A percentile compares a stretch with the other conserved stretches of the same genome.
phyloP scores from a whole-genome alignment of 2,329 filamentous ascomycete genomes.

The Malbranchea cinnamomea region DNA sequence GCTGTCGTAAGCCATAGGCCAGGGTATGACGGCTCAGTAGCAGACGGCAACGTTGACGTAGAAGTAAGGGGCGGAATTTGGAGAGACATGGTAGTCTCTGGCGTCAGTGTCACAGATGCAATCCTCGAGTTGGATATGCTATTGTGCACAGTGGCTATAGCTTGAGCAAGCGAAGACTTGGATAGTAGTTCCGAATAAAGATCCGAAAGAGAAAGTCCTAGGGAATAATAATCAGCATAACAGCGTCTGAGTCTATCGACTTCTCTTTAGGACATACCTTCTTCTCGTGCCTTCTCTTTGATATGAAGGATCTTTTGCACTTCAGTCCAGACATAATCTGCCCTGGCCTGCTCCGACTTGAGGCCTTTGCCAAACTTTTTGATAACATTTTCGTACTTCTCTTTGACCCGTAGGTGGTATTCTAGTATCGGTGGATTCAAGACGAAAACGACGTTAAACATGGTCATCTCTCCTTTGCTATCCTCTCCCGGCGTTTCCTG shows the following conservation, averaged over 20 bases:
- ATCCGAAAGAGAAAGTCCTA: conserved; percentile 21
- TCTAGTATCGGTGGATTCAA: conserved; percentile 67
- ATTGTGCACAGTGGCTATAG: conserved; percentile 67
- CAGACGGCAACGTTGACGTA: conserved; percentile 55
- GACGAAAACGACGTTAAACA: conserved; percentile 97
- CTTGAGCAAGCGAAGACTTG: conserved; percentile 64
- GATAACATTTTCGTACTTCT: conserved; percentile 78
- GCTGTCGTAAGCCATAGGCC: conserved; percentile 81
- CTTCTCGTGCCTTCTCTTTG: conserved; percentile 67
- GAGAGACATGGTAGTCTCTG: conserved; percentile 43
- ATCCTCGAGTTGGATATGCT: conserved; percentile 74
- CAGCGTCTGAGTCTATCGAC: not conserved
- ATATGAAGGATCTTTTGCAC: conserved; percentile 66
- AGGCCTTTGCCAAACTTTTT: conserved; percentile 87
- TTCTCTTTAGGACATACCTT: no score
- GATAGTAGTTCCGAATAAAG: conserved; percentile 33
- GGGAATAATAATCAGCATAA: conserved; percentile 8
- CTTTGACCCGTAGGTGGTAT: conserved; percentile 53
- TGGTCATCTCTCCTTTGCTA: conserved; percentile 58
- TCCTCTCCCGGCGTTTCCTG: conserved; percentile 2
- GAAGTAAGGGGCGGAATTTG: conserved; percentile 50
- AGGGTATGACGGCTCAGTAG: conserved; percentile 52
- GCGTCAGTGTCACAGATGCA: conserved; percentile 64
- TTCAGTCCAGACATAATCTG: conserved; percentile 83
- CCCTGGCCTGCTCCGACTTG: conserved; percentile 81